Percentiles rank a stretch among this genome's conserved stretches.
These are phyloP conservation scores for Hylodesmum podocarpum DNA, from an alignment of 306 rosid species.

Conservation along the genomic window DNA sequence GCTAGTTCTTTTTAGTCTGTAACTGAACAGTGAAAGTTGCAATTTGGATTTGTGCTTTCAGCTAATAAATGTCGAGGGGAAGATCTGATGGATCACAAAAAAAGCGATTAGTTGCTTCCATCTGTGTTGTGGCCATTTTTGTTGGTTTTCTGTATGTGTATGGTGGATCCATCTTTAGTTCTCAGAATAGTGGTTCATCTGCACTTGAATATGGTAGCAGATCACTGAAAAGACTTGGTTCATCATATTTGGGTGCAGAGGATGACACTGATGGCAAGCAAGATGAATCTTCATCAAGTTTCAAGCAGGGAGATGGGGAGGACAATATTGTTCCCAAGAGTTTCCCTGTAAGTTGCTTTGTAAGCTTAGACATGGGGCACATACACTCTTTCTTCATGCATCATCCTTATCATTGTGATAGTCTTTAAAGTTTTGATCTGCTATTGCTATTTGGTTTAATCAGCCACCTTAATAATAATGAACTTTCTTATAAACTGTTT, in stretches of 20 bases:
- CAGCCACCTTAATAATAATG: not conserved
- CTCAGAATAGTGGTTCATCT: slow-evolving; percentile 57
- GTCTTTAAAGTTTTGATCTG: not conserved
- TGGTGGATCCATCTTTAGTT: slow-evolving; percentile 85
- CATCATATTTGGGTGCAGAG: slow-evolving; percentile 71
- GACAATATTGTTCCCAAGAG: slow-evolving; percentile 60
- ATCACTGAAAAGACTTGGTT: slow-evolving; percentile 79
- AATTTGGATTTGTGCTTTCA: slow-evolving; percentile 29
- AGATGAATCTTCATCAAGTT: slow-evolving; percentile 62
- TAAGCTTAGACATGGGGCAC: slow-evolving; percentile 8
- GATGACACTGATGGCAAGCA: slow-evolving; percentile 68
- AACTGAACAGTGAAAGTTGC: slow-evolving; percentile 24
- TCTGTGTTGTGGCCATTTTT: slow-evolving; percentile 56
- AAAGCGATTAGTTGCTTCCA: slow-evolving; percentile 65
- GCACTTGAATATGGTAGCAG: slow-evolving; percentile 81
- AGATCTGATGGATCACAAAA: slow-evolving; percentile 82
- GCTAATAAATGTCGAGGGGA: slow-evolving; percentile 68
- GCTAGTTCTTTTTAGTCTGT: slow-evolving; percentile 30
- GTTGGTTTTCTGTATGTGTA: slow-evolving; percentile 79
- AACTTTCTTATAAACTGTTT: not conserved
- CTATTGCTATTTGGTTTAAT: slow-evolving; percentile 4
- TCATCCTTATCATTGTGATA: slow-evolving; percentile 16
- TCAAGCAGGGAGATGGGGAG: slow-evolving; percentile 56
- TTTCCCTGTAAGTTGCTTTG: slow-evolving; percentile 69
- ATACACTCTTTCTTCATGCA: not conserved